Conservation (phyloP, 768 basidiomycete species). For the Lentinula boryana region DNA sequence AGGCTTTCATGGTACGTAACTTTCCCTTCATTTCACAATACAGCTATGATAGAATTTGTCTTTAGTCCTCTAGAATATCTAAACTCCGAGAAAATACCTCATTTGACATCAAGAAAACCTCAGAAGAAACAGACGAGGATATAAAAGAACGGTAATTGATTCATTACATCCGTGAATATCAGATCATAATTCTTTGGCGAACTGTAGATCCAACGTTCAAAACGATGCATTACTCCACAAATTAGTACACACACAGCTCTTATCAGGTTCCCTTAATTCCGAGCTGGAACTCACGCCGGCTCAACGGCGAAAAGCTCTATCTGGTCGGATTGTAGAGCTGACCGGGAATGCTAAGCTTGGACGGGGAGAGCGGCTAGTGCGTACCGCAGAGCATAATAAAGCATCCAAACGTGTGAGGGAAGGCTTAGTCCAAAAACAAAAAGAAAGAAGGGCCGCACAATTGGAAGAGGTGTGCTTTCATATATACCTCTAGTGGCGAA, state of each 20-base stretch:
- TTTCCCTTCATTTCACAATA: background rate
- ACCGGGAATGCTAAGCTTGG: conserved; percentile 65
- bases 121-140: conserved; percentile 25
- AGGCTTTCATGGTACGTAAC: conserved; percentile 67
- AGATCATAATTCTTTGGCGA: background rate
- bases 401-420: conserved; percentile 70
- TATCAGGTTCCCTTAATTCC: conserved; percentile 66
- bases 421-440: conserved; percentile 59
- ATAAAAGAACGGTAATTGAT: conserved; percentile 49
- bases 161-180: background rate
- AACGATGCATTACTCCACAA: conserved; percentile 78
- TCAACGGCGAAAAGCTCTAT: conserved; percentile 66
- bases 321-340: conserved; percentile 72
- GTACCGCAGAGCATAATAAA: conserved; percentile 58
- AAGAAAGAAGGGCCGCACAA: conserved; percentile 43
- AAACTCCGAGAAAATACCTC: conserved; percentile 40
- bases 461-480: conserved; percentile 60
- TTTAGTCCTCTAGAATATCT: conserved; percentile 73
- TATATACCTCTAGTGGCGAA: background rate
- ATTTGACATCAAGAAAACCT: conserved; percentile 2
- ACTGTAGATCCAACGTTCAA: conserved; percentile 57
- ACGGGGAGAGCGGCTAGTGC: conserved; percentile 61
- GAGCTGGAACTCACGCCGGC: conserved; percentile 60
- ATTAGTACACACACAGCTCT: conserved; percentile 71
- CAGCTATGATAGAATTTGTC: background rate